Percentiles rank a stretch among this genome's conserved stretches.
These are phyloP conservation scores for Herpotrichia juniperi DNA, from an alignment of 2,329 filamentous ascomycete species.

Conservation along the genomic window DNA sequence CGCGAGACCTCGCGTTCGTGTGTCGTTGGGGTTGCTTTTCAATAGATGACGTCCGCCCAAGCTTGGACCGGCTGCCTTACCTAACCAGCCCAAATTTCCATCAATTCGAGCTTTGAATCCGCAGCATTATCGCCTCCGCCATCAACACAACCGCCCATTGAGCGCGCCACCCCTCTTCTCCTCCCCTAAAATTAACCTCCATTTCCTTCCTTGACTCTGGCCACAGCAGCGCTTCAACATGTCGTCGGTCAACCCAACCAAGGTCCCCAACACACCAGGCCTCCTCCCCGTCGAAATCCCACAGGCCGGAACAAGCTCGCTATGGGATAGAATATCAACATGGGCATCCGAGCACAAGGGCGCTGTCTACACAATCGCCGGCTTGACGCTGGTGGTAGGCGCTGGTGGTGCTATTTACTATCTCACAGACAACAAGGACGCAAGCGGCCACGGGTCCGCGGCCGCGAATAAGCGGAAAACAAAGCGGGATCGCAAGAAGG, in stretches of 20 bases:
- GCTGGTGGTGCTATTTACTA: conserved; percentile 95
- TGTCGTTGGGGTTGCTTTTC: neutral
- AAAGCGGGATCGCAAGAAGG: conserved; percentile 89
- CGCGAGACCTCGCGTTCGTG: no score
- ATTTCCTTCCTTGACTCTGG: conserved; percentile 1
- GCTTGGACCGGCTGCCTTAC: conserved; percentile 18
- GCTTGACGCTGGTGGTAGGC: conserved; percentile 88
- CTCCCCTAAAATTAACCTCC: conserved; percentile 7
- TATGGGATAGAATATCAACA: conserved; percentile 87
- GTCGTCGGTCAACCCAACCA: conserved; percentile 33
- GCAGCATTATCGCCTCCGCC: conserved; percentile 10
- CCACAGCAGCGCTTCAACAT: conserved; percentile 21
- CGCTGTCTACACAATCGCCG: conserved; percentile 93
- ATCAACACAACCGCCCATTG: conserved; percentile 22
- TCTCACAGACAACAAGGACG: conserved; percentile 62
- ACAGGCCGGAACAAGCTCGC: conserved; percentile 63
- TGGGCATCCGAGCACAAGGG: conserved; percentile 98
- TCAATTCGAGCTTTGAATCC: conserved; percentile 17
- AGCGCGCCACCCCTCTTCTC: conserved; percentile 12
- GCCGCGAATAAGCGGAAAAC: conserved; percentile 69
- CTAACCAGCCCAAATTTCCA: conserved; percentile 24
- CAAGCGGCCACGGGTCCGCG: conserved; percentile 39
- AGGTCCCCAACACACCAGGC: conserved; percentile 37
- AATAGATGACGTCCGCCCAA: conserved; percentile 13
- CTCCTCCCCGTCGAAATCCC: conserved; percentile 46